Evolutionary conservation across 2,329 filamentous ascomycete species (phyloP).

Genomic region (Aspergillus sp.): DNA sequence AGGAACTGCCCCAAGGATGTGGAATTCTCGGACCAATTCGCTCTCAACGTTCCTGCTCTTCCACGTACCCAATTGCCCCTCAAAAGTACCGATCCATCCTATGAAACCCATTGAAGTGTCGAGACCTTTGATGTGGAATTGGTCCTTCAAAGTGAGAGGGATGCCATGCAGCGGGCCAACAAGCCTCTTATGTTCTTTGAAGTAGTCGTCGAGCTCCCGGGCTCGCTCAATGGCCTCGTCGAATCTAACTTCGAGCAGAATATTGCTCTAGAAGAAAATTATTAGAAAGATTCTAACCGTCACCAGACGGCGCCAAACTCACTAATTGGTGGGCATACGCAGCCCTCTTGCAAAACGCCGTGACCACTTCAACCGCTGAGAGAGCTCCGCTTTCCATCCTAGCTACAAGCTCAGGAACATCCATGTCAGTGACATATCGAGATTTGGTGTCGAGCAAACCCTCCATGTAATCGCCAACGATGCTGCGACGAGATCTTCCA

Average conservation of each 20-base stretch:
- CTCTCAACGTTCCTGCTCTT: constrained; percentile 2
- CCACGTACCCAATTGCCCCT: constrained; percentile 1
- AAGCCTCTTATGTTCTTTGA: constrained; percentile 5
- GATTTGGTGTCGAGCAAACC: constrained; percentile 3
- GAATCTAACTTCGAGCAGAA: constrained; percentile 9
- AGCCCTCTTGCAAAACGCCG: constrained; percentile 10
- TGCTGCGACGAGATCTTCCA: constrained; percentile 5
- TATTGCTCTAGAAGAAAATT: constrained; percentile 2
- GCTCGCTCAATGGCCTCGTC: constrained; percentile 7
- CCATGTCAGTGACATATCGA: constrained; percentile 8
- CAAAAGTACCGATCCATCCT: constrained; percentile 11
- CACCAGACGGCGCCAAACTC: not conserved
- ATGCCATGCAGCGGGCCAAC: constrained; percentile 9
- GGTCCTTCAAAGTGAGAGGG: constrained; percentile 8
- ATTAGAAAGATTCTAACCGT: not conserved
- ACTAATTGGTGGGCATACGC: constrained; percentile 12
- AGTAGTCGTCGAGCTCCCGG: constrained; percentile 4
- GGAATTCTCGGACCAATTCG: constrained; percentile 9
- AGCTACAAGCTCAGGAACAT: constrained; percentile 7
- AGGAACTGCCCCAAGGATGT: constrained; percentile 8
- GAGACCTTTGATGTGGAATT: constrained; percentile 10
- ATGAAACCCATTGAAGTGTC: constrained; percentile 10
- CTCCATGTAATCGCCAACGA: constrained; percentile 8
- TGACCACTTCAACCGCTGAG: constrained; percentile 9
- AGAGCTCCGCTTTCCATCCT: constrained; percentile 1